These are phyloP conservation scores for Phaeosphaeriaceae sp. DNA, from an alignment of 2,329 filamentous ascomycete genomes.

Conservation along the genomic window DNA sequence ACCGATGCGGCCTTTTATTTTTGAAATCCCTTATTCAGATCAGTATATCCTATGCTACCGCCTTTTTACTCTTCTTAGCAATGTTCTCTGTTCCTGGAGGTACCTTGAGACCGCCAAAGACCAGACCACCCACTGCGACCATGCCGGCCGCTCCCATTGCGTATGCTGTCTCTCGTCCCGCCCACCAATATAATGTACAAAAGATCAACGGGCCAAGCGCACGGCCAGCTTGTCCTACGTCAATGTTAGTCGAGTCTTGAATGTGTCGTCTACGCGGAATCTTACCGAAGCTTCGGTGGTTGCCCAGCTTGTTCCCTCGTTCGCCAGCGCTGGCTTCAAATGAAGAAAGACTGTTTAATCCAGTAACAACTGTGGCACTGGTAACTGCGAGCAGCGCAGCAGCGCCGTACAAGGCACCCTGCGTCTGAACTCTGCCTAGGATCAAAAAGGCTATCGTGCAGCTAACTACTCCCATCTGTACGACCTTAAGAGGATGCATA, in stretches of 20 bases:
- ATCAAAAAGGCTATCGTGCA: slow-evolving; percentile 82
- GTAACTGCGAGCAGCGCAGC: slow-evolving; percentile 87
- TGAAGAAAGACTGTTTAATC: slow-evolving; percentile 87
- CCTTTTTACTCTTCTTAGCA: slow-evolving; percentile 31
- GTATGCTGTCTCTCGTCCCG: slow-evolving; percentile 86
- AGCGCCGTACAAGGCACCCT: slow-evolving; percentile 77
- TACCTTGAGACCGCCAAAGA: slow-evolving; percentile 73
- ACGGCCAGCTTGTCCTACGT: slow-evolving; percentile 81
- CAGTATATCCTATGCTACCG: not conserved
- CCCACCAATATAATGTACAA: slow-evolving; percentile 98
- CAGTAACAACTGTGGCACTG: slow-evolving; percentile 92
- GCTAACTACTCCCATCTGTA: slow-evolving; percentile 78
- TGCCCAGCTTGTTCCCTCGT: slow-evolving; percentile 84
- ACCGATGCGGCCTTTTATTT: no score
- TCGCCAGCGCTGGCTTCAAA: slow-evolving; percentile 84
- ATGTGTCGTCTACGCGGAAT: not conserved
- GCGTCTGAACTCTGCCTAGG: slow-evolving; percentile 71
- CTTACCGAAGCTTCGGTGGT: slow-evolving; percentile 70
- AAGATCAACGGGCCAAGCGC: slow-evolving; percentile 88
- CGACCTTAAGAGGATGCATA: slow-evolving; percentile 78
- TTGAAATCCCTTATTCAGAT: no score
- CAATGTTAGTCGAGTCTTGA: slow-evolving; percentile 16
- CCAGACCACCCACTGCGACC: slow-evolving; percentile 71
- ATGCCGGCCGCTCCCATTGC: slow-evolving; percentile 81
- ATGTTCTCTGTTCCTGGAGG: slow-evolving; percentile 55